Evolutionary conservation across 2,329 filamentous ascomycete genomes (phyloP).

Genomic region (Coniella lustricola): DNA sequence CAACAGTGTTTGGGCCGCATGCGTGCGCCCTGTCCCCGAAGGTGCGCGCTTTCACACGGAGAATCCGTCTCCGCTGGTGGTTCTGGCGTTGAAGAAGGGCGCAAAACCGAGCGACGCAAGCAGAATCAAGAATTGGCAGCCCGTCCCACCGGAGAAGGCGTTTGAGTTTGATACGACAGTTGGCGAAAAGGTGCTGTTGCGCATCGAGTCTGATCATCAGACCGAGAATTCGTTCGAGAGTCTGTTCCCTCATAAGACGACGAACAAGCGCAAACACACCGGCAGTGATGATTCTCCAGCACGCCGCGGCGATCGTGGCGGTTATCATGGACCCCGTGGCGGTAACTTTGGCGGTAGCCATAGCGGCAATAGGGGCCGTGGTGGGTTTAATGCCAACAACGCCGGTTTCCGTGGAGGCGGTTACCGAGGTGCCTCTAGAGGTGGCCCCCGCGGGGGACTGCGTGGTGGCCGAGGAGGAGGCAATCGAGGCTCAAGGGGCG

Average conservation of each 20-base stretch:
- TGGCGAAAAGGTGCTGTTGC: slow-evolving; percentile 76
- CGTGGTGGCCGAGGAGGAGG: slow-evolving; percentile 35
- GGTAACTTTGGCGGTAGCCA: slow-evolving; percentile 22
- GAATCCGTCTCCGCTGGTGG: slow-evolving; percentile 69
- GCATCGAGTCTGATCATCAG: slow-evolving; percentile 66
- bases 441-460: slow-evolving; percentile 17
- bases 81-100: slow-evolving; percentile 71
- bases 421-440: slow-evolving; percentile 3
- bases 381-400: slow-evolving; percentile 29
- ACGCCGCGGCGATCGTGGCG: slow-evolving; percentile 3
- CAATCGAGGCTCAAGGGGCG: slow-evolving; percentile 40
- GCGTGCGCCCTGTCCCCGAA: slow-evolving; percentile 64
- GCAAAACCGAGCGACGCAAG: slow-evolving; percentile 72
- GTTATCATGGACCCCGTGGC: slow-evolving; percentile 18
- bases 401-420: slow-evolving; percentile 24
- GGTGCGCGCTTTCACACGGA: slow-evolving; percentile 69
- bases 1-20: slow-evolving; percentile 80
- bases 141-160: slow-evolving; percentile 61
- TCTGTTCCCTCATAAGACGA: slow-evolving; percentile 49
- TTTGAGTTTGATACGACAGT: slow-evolving; percentile 78
- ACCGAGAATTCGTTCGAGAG: slow-evolving; percentile 58
- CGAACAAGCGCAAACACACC: slow-evolving; percentile 55
- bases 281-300: slow-evolving; percentile 40
- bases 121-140: slow-evolving; percentile 78
- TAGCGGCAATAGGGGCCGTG: slow-evolving; percentile 30